Base-by-base conservation (phyloP, 1,139 yeast species). In the Spathaspora sp. region DNA sequence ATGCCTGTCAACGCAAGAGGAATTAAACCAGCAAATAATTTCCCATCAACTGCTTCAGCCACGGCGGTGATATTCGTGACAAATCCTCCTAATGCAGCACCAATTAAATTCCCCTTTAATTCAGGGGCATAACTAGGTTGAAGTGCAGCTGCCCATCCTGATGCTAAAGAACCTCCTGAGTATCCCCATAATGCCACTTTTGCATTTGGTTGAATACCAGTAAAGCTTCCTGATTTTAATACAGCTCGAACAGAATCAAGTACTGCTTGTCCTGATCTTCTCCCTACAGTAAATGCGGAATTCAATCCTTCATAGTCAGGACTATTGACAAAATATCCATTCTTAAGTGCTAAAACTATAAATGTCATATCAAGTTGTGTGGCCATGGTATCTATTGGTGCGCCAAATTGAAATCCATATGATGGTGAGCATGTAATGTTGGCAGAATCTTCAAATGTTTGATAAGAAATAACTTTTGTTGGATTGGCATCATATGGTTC, bases 91-190 rank as follows among this genome's bases (percentile, higher is more conserved):
- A 65, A 43, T 0, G 69, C 66, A 11, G 60, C 64, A 4, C 73
- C 74, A 37, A 60, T 50, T 9, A 70, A 45, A 42, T 60, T 56
- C 0, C 47, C 20, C 7, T 38, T 41, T 37, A 70, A 58, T 4
- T 70, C 72, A 2, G 70, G 68, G 0, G 75, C 74, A 47, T 70
- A 70, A 0, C 47, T 43, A 4, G 71, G 71, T 45, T 64, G 70
- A 29, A 65, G 49, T 2, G 59, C 47, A 0, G 64, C 57, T 2
- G 68, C 68, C 70, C 70, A 65, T 2, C 61, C 59, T 4, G 65
- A 45, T 2, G 69, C 64, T 15, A 64, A 47, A 1, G 64, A 49
- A 0, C 70, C 70, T 24, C 71, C 71, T 7, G 67, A 61, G 47
- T 64, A 65, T 0, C 71, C 70, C 60, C 61, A 62, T 38, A 64